These are phyloP conservation scores for Penicillium sp. DNA, from an alignment of 2,329 filamentous ascomycete genomes.

Conservation along the genomic window DNA sequence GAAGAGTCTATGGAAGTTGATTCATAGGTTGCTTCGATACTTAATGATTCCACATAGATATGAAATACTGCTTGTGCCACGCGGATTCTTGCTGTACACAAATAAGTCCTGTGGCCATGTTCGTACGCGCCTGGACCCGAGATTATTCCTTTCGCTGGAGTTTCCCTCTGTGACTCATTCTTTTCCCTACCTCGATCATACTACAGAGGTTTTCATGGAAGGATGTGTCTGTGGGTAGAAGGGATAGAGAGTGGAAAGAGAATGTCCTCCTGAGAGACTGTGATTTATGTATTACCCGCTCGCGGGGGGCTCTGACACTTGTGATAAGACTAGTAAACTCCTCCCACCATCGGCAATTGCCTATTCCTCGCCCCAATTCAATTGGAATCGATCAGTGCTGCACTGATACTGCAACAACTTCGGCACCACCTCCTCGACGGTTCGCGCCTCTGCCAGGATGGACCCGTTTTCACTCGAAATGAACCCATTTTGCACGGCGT, in stretches of 20 bases:
- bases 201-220: too few relatives aligned
- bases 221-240: too few relatives aligned
- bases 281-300: too few relatives aligned
- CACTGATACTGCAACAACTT: constrained; percentile 68
- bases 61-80: constrained; percentile 22
- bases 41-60: constrained; percentile 29
- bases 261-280: too few relatives aligned
- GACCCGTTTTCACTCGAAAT: constrained; percentile 62
- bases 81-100: background rate
- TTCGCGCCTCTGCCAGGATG: constrained; percentile 73
- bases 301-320: too few relatives aligned
- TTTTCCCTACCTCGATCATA: too few relatives aligned
- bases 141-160: too few relatives aligned
- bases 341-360: background rate
- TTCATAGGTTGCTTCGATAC: constrained; percentile 32
- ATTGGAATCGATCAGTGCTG: constrained; percentile 66
- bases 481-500: constrained; percentile 70
- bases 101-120: too few relatives aligned
- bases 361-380: constrained; percentile 71
- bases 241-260: too few relatives aligned
- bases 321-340: too few relatives aligned
- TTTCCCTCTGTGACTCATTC: too few relatives aligned
- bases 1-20: constrained; percentile 54
- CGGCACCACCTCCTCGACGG: constrained; percentile 64
- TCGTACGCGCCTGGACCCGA: too few relatives aligned